phyloP scores from a whole-genome alignment of 768 basidiomycete species.

The Chalciporus sphaerocephalus region DNA sequence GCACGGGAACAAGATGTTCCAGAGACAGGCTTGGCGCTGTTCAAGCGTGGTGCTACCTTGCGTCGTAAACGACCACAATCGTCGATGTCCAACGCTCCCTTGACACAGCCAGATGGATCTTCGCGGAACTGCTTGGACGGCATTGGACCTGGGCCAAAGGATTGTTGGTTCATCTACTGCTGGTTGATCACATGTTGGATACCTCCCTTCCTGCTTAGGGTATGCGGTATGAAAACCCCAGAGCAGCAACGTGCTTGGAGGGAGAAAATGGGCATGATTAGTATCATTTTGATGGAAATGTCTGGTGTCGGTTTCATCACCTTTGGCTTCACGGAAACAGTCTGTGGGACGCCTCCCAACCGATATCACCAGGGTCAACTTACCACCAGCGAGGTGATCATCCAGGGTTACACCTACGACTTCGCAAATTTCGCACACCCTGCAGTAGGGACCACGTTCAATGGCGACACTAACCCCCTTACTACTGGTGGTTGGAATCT shows the following conservation, averaged over 20 bases:
- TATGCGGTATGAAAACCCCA: conserved; percentile 85
- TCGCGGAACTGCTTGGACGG: conserved; percentile 59
- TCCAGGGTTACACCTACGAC: conserved; percentile 93
- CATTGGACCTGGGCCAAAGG: conserved; percentile 82
- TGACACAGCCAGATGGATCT: conserved; percentile 34
- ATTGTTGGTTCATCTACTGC: conserved; percentile 95
- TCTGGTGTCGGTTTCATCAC: conserved; percentile 94
- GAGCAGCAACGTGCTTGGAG: conserved; percentile 97
- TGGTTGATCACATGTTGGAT: conserved; percentile 77
- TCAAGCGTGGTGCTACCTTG: conserved; percentile 80
- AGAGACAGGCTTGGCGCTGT: conserved; percentile 88
- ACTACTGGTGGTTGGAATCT: conserved; percentile 71
- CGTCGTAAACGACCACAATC: conserved; percentile 60
- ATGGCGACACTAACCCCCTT: conserved; percentile 80
- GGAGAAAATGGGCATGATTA: conserved; percentile 93
- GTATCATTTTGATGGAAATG: conserved; percentile 80
- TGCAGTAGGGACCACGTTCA: conserved; percentile 53
- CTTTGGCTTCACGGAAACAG: conserved; percentile 93
- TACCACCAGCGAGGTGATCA: conserved; percentile 77
- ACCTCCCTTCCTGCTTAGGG: conserved; percentile 70
- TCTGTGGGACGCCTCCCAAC: conserved; percentile 84
- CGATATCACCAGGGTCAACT: conserved; percentile 79
- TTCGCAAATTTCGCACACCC: conserved; percentile 87
- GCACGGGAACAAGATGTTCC: conserved; percentile 87
- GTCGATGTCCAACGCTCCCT: conserved; percentile 36